Percentiles rank a stretch among this genome's conserved stretches.
These are phyloP conservation scores for Arthrobotrys entomopaga DNA, from an alignment of 2,329 filamentous ascomycete genomes.

Conservation along the genomic window DNA sequence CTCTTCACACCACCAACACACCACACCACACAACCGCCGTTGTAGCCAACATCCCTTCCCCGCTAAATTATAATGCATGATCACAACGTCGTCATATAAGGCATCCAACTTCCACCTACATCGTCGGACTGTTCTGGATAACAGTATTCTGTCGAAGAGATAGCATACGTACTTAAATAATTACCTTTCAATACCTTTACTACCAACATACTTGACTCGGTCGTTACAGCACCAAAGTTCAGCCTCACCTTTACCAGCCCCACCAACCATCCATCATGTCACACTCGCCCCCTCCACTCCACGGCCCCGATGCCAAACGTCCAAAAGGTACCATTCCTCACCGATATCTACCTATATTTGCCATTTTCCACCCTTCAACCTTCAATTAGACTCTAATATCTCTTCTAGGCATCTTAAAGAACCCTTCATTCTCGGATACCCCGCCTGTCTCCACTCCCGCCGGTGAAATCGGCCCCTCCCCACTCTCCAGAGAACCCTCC, in stretches of 20 bases:
- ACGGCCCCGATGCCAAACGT: slow-evolving; percentile 52
- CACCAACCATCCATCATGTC: slow-evolving; percentile 48
- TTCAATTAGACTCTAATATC: slow-evolving; percentile 1
- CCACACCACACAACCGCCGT: no score
- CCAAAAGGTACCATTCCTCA: slow-evolving; percentile 33
- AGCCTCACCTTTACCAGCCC: slow-evolving; percentile 12
- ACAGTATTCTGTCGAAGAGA: no score
- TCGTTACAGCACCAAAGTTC: background rate
- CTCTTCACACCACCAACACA: no score
- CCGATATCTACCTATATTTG: background rate
- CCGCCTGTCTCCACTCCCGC: slow-evolving; percentile 22
- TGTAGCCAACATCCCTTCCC: no score
- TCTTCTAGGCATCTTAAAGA: slow-evolving; percentile 46
- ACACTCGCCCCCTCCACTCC: slow-evolving; percentile 51
- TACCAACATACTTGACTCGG: background rate
- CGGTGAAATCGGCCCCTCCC: slow-evolving; percentile 23
- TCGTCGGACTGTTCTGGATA: no score
- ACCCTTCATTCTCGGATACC: slow-evolving; percentile 49
- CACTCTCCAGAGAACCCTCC: background rate
- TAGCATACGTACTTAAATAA: background rate
- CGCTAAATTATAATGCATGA: no score
- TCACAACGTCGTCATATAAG: no score
- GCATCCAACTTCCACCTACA: no score
- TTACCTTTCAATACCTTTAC: background rate
- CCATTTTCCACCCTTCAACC: slow-evolving; percentile 3